Evolutionary conservation across 2,329 filamentous ascomycete genomes (phyloP), one percentile per base, ranked within the genome.

Genomic region (Dactylella cylindrospora): DNA sequence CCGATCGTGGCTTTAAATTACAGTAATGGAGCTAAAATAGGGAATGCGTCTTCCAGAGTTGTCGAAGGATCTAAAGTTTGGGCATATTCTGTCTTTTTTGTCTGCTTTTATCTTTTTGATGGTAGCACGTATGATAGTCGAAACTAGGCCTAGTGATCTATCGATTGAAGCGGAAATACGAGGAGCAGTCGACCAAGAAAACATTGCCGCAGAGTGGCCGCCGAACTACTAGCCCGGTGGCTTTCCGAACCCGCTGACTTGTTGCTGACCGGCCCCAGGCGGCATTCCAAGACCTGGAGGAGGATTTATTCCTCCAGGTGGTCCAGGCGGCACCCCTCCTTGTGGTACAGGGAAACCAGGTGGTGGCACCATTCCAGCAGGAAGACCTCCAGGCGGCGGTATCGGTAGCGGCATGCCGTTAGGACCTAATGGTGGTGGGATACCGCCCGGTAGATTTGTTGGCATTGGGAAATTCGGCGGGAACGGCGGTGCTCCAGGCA

Each of bases 391-490:
- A 17, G 49, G 49, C 19, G 59, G 59, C 10, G 59, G 59, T 6
- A 64, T 46, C 9, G 45, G 45, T 19, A 55, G 33, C 13, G 52
- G 50, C 44, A 64, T 64, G 40, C 59, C 59, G 22, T 64, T 57
- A 33, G 51, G 59, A 38, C 51, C 52, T 36, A 64, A 33, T 3
- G 57, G 57, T 15, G 40, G 40, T 25, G 51, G 50, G 33, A 47
- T 46, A 12, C 44, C 45, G 13, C 57, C 57, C 10, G 38, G n/a
- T 2, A 62, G 26, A 22, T 50, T 50, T 8, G 49, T 36, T 26
- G 49, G 49, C 32, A 61, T 20, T 20, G 50, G 25, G 46, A 64
- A 68, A 84, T 84, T 20, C 81, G 81, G 36, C 69, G 68, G 55
- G 38, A 71, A 70, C 8, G 73, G 66, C 69, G 68, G 68, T 31